Evolutionary conservation across 75 land plant genomes (phyloP), one percentile per base, ranked within the genome.

Genomic region (Chamaecyparis obtusa): DNA sequence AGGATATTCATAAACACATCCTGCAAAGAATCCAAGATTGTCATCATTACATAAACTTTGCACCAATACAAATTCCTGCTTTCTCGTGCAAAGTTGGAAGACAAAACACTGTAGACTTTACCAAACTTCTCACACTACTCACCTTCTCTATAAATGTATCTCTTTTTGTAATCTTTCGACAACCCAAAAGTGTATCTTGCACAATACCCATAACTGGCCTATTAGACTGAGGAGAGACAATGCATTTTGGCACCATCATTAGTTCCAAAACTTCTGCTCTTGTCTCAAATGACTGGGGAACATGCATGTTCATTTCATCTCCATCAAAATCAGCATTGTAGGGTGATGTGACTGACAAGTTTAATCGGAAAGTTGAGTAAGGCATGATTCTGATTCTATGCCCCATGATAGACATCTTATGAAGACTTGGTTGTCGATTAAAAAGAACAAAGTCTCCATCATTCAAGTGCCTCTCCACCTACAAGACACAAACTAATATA

Each of bases 251-350:
- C 75, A 98, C 99, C 97, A 98, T 95, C 99, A 98, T 98, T 15
- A 98, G 93, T 86, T 98, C 99, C 88, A 94, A 86, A 4, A 98
- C 97, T 89, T 98, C 99, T 49, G 99, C 99, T 86, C 99, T 92
- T 0, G 99, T 98, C 87, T 95, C 99, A 91, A 96, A 98, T 55
- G 99, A 98, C 89, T 98, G 99, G 46, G 99, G 99, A 78, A 98
- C 99, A 91, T 98, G 99, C 99, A 98, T 98, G 87, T 98, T 98
- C 99, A 98, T 98, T 87, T 98, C 99, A 93, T 98, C 99, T 35
- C 99, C 99, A 94, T 98, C 99, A 92, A 98, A 98, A 93, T 98
- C 99, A 89, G 98, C 99, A 98, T 98, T 98, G 87, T 98, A 98
- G 14, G 99, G 99, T 14, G 98, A 95, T 15, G 99, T 98, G n/a